These are phyloP conservation scores for Cyberlindnera meyerae DNA, from an alignment of 805 yeast genomes.

Conservation along the genomic window DNA sequence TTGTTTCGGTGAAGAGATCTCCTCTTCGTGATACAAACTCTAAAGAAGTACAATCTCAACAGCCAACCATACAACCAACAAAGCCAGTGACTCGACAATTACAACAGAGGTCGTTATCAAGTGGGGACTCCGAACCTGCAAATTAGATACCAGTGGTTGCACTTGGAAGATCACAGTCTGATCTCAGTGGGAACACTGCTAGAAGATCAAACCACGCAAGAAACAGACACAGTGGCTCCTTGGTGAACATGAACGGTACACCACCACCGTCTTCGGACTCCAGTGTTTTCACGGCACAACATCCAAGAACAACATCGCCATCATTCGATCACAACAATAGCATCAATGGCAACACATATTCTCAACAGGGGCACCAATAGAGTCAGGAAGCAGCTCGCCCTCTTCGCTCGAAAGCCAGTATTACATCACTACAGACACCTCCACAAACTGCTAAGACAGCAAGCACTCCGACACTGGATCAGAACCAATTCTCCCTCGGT, in stretches of 20 bases:
- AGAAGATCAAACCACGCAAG: constrained; percentile 30
- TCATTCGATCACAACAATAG: background rate
- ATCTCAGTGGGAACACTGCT: constrained; percentile 1
- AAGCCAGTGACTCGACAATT: constrained; percentile 8
- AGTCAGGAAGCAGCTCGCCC: too few species aligned
- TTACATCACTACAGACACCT: background rate
- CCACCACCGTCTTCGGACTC: constrained; percentile 3
- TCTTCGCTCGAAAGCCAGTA: too few species aligned
- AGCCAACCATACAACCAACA: constrained; percentile 9
- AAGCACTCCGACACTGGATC: constrained; percentile 4
- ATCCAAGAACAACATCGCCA: too few species aligned
- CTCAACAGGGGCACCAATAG: too few species aligned
- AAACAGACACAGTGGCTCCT: constrained; percentile 30
- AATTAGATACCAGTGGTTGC: background rate
- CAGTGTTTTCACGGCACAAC: too few species aligned
- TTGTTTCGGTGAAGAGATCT: constrained; percentile 9
- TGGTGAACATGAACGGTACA: constrained; percentile 13
- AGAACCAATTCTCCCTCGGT: constrained; percentile 1
- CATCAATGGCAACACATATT: constrained; percentile 1
- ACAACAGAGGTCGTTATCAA: constrained; percentile 7
- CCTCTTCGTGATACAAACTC: constrained; percentile 14
- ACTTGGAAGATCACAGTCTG: constrained; percentile 18
- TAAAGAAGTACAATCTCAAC: constrained; percentile 3
- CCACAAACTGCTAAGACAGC: background rate
- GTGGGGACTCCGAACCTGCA: background rate